Base-by-base conservation (phyloP, 768 basidiomycete species). In the Lactarius akahatsu region DNA sequence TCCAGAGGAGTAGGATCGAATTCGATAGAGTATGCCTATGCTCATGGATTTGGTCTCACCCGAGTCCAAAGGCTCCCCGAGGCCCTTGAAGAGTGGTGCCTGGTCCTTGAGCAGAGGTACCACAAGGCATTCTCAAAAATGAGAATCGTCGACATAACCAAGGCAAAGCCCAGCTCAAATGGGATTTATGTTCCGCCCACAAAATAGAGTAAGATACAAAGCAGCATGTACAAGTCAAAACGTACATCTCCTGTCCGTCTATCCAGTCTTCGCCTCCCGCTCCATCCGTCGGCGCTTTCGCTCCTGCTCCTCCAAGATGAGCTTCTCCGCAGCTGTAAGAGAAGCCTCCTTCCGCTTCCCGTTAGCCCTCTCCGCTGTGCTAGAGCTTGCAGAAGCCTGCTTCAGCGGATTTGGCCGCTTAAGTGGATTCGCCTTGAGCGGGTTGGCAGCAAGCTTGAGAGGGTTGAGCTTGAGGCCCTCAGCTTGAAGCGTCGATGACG, bases 231-330 rank as follows among this genome's bases (percentile, higher is more conserved):
- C 36, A 32, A 65, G 34, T 38, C 28, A 61, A 57, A 58, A 69
- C 64, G 64, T 66, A 66, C 67, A 66, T 5, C 34, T 52, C 34
- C 47, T 58, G 34, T 9, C 45, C n/a, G 7, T 47, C 32, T 41
- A 69, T 50, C 57, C 40, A 40, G 65, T 66, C 64, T 61, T 66
- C 9, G 70, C 71, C 47, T 81, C 81, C 50, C 81, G 73, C 70
- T 90, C 91, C 86, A 91, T 88, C 69, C 85, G 80, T 70, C 93
- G 81, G 75, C 88, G 83, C 77, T 96, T 96, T 74, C 94, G 82
- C 76, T 94, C 93, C 78, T 92, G 91, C 34, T 97, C 94, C 79
- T 98, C 96, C 65, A 87, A 70, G 67, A 97, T 96, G 65, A 98
- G 77, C 69, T 84, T 81, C 76, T 98, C 96, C 18, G 91, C 91